Evolutionary conservation across 495 filamentous ascomycete species (phyloP).

Genomic region (Penicillium dipodomyicola): DNA sequence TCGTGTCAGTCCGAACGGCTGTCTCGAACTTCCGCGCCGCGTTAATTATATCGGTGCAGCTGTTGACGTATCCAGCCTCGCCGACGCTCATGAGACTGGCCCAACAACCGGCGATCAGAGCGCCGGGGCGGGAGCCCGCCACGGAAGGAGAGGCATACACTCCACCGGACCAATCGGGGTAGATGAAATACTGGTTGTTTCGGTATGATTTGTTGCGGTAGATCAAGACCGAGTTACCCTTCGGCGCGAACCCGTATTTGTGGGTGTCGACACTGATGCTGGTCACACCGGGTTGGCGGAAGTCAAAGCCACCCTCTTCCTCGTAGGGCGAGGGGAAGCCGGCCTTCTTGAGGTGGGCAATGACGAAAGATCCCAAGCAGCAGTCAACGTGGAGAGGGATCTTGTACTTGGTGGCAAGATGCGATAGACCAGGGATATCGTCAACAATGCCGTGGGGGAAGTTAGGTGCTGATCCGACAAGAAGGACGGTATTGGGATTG

Average conservation of each 20-base stretch:
- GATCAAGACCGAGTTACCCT: constrained; percentile 88
- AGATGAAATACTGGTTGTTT: constrained; percentile 92
- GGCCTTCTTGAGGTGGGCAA: constrained; percentile 86
- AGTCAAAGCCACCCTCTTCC: constrained; percentile 83
- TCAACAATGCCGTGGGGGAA: constrained; percentile 98
- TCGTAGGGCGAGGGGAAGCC: constrained; percentile 66
- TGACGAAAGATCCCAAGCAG: constrained; percentile 91
- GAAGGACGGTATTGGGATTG: constrained; percentile 93
- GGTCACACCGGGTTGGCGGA: constrained; percentile 89
- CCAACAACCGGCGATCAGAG: constrained; percentile 94
- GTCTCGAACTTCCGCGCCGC: constrained; percentile 78
- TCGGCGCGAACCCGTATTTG: constrained; percentile 98
- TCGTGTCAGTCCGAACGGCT: constrained; percentile 64
- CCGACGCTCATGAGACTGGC: constrained; percentile 82
- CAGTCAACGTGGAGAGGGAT: constrained; percentile 95
- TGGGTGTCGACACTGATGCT: constrained; percentile 96
- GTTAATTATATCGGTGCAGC: constrained; percentile 85
- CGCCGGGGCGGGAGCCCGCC: constrained; percentile 87
- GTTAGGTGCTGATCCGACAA: constrained; percentile 94
- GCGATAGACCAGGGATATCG: constrained; percentile 83
- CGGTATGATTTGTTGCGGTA: constrained; percentile 80
- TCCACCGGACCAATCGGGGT: constrained; percentile 90
- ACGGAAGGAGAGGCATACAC: constrained; percentile 92
- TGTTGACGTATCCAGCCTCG: constrained; percentile 81
- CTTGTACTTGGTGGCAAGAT: constrained; percentile 71